phyloP scores from a whole-genome alignment of 495 filamentous ascomycete genomes.

The Aspergillus homomorphus region DNA sequence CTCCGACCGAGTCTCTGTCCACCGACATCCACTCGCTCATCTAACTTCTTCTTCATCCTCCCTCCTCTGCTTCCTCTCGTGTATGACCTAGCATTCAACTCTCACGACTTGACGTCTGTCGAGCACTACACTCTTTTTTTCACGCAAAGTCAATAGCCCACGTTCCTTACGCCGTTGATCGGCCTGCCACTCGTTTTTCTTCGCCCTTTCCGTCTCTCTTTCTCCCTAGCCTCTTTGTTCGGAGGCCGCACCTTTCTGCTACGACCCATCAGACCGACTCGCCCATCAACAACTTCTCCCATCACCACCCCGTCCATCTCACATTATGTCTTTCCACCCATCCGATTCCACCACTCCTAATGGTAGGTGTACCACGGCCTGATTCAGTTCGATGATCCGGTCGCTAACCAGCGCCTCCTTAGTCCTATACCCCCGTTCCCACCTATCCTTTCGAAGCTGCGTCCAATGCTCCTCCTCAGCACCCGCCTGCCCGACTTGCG shows the following conservation, averaged over 20 bases:
- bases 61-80: slow-evolving; percentile 6
- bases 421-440: slow-evolving; percentile 28
- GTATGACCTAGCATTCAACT: slow-evolving; percentile 32
- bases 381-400: background rate
- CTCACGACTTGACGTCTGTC: slow-evolving; percentile 45
- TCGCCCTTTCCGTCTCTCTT: background rate
- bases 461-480: slow-evolving; percentile 36
- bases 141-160: slow-evolving; percentile 5
- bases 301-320: slow-evolving; percentile 3
- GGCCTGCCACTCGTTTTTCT: slow-evolving; percentile 25
- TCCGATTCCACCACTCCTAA: slow-evolving; percentile 23
- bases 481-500: slow-evolving; percentile 52
- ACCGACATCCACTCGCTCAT: slow-evolving; percentile 26
- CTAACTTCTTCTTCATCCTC: slow-evolving; percentile 4
- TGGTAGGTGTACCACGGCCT: slow-evolving; percentile 16
- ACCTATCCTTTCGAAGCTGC: slow-evolving; percentile 47
- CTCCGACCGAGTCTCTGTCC: slow-evolving; percentile 9
- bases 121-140: slow-evolving; percentile 35
- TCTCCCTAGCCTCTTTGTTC: slow-evolving; percentile 1
- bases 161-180: slow-evolving; percentile 32
- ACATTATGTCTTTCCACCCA: slow-evolving; percentile 31
- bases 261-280: slow-evolving; percentile 5
- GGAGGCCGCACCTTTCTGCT: slow-evolving; percentile 5
- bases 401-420: slow-evolving; percentile 11
- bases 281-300: background rate